Conservation (phyloP, 805 yeast genomes). For the Candida chilensis region DNA sequence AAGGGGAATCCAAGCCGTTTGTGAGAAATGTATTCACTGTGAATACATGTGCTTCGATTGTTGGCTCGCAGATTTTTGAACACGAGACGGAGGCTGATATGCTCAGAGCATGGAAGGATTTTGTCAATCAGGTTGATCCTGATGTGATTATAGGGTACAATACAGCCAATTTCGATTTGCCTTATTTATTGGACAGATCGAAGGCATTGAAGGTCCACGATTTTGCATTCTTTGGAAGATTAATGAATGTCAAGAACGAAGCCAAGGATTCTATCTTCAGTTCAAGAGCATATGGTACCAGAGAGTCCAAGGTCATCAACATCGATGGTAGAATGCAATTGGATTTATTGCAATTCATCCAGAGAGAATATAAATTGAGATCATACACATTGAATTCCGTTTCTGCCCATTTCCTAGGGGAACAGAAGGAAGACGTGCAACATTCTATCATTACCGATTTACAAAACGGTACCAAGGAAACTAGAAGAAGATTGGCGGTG, state of each 20-base stretch:
- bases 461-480: slow-evolving; percentile 87
- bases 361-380: slow-evolving; percentile 90
- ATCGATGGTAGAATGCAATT: slow-evolving; percentile 95
- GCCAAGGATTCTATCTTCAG: slow-evolving; percentile 77
- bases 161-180: slow-evolving; percentile 90
- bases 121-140: slow-evolving; percentile 79
- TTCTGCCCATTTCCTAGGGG: slow-evolving; percentile 86
- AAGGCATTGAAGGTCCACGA: slow-evolving; percentile 48
- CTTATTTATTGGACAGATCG: slow-evolving; percentile 86
- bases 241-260: slow-evolving; percentile 61
- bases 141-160: slow-evolving; percentile 97
- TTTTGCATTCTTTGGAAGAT: slow-evolving; percentile 86
- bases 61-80: slow-evolving; percentile 84
- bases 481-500: slow-evolving; percentile 91
- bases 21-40: slow-evolving; percentile 93
- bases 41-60: slow-evolving; percentile 83
- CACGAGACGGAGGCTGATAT: slow-evolving; percentile 70
- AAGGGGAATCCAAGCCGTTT: slow-evolving; percentile 83
- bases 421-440: slow-evolving; percentile 97
- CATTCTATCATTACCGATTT: slow-evolving; percentile 93
- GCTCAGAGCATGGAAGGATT: slow-evolving; percentile 81
- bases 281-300: slow-evolving; percentile 93
- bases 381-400: slow-evolving; percentile 94
- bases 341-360: slow-evolving; percentile 86
- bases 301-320: slow-evolving; percentile 85